Conservation (phyloP, 805 yeast genomes). For the Barnettozyma sucrosica region DNA sequence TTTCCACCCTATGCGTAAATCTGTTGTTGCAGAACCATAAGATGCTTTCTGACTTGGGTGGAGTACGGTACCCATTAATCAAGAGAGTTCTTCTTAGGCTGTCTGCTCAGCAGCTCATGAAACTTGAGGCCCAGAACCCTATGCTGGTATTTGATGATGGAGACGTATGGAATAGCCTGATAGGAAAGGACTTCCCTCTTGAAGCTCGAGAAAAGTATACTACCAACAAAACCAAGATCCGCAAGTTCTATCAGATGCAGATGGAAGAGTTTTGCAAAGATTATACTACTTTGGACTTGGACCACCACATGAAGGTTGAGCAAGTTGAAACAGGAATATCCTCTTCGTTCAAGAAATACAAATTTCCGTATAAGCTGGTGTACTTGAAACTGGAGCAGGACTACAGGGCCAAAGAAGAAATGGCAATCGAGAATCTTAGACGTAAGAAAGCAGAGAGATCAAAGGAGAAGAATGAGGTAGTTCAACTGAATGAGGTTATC, state of each 20-base stretch:
- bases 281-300: slow-evolving; percentile 9
- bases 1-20: slow-evolving; percentile 22
- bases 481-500: slow-evolving; percentile 22
- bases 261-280: slow-evolving; percentile 15
- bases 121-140: slow-evolving; percentile 29
- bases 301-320: slow-evolving; percentile 13
- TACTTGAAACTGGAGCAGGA: slow-evolving; percentile 31
- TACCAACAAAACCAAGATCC: slow-evolving; percentile 17
- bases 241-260: slow-evolving; percentile 17
- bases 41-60: slow-evolving; percentile 24
- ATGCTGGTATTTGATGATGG: slow-evolving; percentile 34
- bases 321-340: slow-evolving; percentile 2
- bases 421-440: slow-evolving; percentile 31
- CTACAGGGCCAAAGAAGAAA: slow-evolving; percentile 27
- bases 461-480: slow-evolving; percentile 27
- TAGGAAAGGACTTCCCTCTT: slow-evolving; percentile 32
- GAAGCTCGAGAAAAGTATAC: slow-evolving; percentile 28
- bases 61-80: slow-evolving; percentile 29
- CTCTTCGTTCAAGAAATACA: slow-evolving; percentile 22
- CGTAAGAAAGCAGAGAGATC: slow-evolving; percentile 27
- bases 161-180: slow-evolving; percentile 29
- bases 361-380: slow-evolving; percentile 31
- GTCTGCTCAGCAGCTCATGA: slow-evolving; percentile 27
- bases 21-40: slow-evolving; percentile 17
- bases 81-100: slow-evolving; percentile 26